Evolutionary conservation across 2,329 filamentous ascomycete species (phyloP).

Genomic region (Paecilomyces niveus): DNA sequence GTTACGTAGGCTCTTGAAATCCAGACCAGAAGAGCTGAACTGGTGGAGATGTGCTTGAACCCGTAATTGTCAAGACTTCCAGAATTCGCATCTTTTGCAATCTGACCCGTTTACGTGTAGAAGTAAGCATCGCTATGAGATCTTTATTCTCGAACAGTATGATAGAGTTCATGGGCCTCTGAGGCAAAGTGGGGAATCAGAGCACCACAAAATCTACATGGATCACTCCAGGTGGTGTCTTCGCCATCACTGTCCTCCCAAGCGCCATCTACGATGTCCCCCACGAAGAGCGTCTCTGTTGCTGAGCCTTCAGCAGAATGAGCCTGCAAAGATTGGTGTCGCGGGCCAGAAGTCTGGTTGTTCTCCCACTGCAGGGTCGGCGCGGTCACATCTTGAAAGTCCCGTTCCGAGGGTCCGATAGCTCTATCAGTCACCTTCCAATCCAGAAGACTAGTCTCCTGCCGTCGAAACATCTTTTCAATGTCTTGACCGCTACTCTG

Average conservation of each 20-base stretch:
- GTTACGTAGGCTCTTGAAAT: too few relatives aligned
- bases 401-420: not conserved
- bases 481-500: slow-evolving; percentile 67
- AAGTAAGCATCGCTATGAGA: not conserved
- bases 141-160: slow-evolving; percentile 19
- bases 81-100: too few relatives aligned
- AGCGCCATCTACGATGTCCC: slow-evolving; percentile 15
- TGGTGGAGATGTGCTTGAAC: too few relatives aligned
- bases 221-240: slow-evolving; percentile 19
- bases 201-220: slow-evolving; percentile 38
- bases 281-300: not conserved
- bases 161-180: slow-evolving; percentile 43
- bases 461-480: slow-evolving; percentile 69
- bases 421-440: slow-evolving; percentile 47
- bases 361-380: not conserved
- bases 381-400: not conserved
- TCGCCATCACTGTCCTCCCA: slow-evolving; percentile 30
- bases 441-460: slow-evolving; percentile 61
- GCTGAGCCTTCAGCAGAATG: not conserved
- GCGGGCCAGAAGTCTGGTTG: not conserved
- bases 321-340: not conserved
- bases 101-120: not conserved
- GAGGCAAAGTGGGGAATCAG: slow-evolving; percentile 45
- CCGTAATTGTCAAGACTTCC: too few relatives aligned
- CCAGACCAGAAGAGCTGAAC: too few relatives aligned